Conservation (phyloP, 2,329 filamentous ascomycete genomes). For the Acrocalymma vagum region DNA sequence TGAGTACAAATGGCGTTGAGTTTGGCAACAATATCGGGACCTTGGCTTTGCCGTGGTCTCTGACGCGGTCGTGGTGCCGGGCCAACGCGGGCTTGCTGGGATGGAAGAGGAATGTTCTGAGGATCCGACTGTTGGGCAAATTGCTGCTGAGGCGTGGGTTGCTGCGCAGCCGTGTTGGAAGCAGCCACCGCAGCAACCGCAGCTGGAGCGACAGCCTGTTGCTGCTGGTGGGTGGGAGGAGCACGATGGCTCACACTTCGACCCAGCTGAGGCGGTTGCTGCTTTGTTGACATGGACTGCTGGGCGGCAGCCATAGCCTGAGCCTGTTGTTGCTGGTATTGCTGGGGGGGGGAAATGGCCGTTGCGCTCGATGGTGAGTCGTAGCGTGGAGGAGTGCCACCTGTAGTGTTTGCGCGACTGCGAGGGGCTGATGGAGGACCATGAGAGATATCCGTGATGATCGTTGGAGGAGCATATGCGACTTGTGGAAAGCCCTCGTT, state of each 20-base stretch:
- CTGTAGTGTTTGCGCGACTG: constrained; percentile 55
- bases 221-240: constrained; percentile 43
- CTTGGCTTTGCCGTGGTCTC: constrained; percentile 79
- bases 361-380: constrained; percentile 57
- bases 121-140: constrained; percentile 51
- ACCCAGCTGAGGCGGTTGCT: constrained; percentile 71
- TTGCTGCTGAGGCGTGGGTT: constrained; percentile 61
- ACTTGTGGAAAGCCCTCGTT: constrained; percentile 53
- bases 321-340: constrained; percentile 79
- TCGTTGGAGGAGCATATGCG: constrained; percentile 52
- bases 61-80: constrained; percentile 76
- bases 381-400: constrained; percentile 43
- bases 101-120: constrained; percentile 54
- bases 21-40: constrained; percentile 81
- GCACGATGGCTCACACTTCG: constrained; percentile 76
- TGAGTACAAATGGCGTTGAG: constrained; percentile 90
- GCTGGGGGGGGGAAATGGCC: constrained; percentile 47
- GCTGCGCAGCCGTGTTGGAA: too few species aligned
- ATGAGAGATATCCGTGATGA: constrained; percentile 47
- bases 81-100: constrained; percentile 59
- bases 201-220: constrained; percentile 30
- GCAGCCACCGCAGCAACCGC: constrained; percentile 53
- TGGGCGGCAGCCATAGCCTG: constrained; percentile 83
- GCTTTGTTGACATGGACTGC: constrained; percentile 78
- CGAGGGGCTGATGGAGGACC: constrained; percentile 46